Base-by-base conservation (phyloP, 371 early-diverging fungal genomes). In the Batrachochytrium dendrobatidis region DNA sequence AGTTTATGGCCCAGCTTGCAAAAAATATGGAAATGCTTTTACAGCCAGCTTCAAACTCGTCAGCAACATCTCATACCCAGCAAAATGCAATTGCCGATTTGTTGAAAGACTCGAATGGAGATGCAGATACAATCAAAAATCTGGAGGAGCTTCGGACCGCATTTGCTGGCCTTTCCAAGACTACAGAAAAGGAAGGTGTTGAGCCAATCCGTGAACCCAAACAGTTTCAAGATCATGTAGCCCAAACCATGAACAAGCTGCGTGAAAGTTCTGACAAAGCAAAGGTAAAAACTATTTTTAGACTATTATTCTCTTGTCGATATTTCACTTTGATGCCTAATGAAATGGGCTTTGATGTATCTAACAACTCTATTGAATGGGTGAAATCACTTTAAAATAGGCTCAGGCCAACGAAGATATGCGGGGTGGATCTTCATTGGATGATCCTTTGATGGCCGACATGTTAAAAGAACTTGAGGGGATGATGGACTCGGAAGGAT, bases 381-480 rank as follows among this genome's bases (percentile, higher is more conserved):
- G 54, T 29, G 12, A 34, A 25, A 18, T 4, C n/a, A 51, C 34
- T 26, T 57, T 20, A 12, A 12, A 55, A 2, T 46, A 69, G 56
- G 67, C 66, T 10, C 63, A 85, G 28, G 79, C 81, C 29, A 78
- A 80, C 24, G 83, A 83, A 32, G 83, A 80, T 25, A 63, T 63
- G 17, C 49, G 56, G 20, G 29, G 35, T 26, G 52, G 51, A 17
- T 51, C 51, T 17, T 61, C 44, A 0, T 39, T 65, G 48, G 89
- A 86, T 60, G 84, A 81, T 4, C 66, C 61, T n/a, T 73, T 88
- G 55, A 83, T 91, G 85, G 86, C 86, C 18, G 86, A 91, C 61
- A 82, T 93, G 79, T 87, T 95, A 88, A 84, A 82, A 58, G 91
- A 93, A 62, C 83, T 95, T 77, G 95, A 93, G 67, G 75, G 75